Conservation (phyloP, 176 grass and related monocot species). For the Tillandsia fasciculata region DNA sequence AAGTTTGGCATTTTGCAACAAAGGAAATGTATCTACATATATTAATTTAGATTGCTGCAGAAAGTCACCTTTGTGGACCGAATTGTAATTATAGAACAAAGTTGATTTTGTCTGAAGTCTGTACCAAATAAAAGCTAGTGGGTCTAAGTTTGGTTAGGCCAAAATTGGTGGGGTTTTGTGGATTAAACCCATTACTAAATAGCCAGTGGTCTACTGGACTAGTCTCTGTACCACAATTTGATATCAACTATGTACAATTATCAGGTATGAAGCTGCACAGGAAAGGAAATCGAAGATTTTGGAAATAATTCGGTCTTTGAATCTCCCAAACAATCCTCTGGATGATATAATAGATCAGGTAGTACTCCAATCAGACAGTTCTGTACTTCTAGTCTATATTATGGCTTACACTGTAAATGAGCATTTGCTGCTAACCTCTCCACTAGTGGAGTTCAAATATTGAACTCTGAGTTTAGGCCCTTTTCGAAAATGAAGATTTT, state of each 20-base stretch:
- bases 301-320: conserved; percentile 75
- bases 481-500: too few species aligned
- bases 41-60: too few species aligned
- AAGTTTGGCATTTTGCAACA: too few species aligned
- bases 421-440: too few species aligned
- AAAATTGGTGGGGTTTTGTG: neutral
- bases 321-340: conserved; percentile 95
- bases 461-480: too few species aligned
- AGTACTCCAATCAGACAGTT: conserved; percentile 5
- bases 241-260: conserved; percentile 6
- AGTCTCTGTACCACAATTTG: neutral
- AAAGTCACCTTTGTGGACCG: too few species aligned
- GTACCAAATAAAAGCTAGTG: too few species aligned
- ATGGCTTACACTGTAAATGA: neutral
- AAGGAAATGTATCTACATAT: too few species aligned
- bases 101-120: too few species aligned
- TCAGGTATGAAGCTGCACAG: conserved; percentile 60
- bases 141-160: too few species aligned
- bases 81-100: too few species aligned
- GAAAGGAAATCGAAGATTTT: conserved; percentile 76
- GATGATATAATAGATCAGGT: conserved; percentile 99
- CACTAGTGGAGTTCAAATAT: too few species aligned
- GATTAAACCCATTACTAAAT: neutral
- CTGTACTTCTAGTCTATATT: neutral
- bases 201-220: neutral